Evolutionary conservation across 306 rosid genomes (phyloP), one percentile per base, ranked within the genome.

Genomic region (Ammopiptanthus mongolicus): DNA sequence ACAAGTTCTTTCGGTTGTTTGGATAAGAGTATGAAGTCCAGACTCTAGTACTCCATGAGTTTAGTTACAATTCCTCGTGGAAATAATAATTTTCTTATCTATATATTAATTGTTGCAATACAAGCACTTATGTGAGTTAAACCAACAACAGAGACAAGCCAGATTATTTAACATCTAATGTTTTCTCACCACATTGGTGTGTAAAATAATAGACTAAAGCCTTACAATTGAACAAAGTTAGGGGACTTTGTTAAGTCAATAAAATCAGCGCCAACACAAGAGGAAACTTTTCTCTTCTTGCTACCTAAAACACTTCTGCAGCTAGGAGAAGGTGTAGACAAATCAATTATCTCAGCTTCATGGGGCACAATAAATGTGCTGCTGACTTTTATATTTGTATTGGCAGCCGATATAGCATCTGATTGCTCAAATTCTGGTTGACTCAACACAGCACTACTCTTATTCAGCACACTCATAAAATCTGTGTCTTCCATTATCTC

Each of bases 191-290:
- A 65, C 42, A 12, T 56, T 42, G 14, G 46, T 75, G 58, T 67
- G 46, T 11, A 22, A 33, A 29, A n/a, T n/a, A 55, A 66, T 14
- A 73, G n/a, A 52, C 75, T 71, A 71, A 62, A 57, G 21, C 77
- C 33, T 80, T 84, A 90, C 53, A 93, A 59, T 59, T 83, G 97
- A 62, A 93, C 75, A 78, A 90, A 87, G 65, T 53, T 83, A 21
- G 98, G 98, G 71, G 98, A 90, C 77, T 41, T 77, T 13, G 96
- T 93, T 73, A 93, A 77, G 85, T 93, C 98, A 23, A 93, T 79
- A 65, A 87, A 86, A 82, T 84, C 80, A 75, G 80, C 69, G 72
- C 65, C 62, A 73, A 50, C 68, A 21, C 78, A 23, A 17, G 86
- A 34, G n/a, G 85, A 42, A 83, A 81, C 66, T 82, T 87, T 90